These are phyloP conservation scores for Harringtonia aguacate DNA, from an alignment of 2,329 filamentous ascomycete genomes.

Conservation along the genomic window DNA sequence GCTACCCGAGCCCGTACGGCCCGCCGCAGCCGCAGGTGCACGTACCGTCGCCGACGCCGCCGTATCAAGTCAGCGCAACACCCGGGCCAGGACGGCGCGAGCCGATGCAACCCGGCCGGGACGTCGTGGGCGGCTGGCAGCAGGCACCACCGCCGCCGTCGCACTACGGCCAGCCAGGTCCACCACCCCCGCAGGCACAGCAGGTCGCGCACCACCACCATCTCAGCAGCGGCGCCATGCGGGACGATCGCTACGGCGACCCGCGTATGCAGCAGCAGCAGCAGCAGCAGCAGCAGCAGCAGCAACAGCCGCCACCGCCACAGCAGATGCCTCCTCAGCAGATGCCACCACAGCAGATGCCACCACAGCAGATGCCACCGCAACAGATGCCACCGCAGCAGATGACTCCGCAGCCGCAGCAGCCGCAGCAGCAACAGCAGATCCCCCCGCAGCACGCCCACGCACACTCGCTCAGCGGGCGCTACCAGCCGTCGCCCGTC, in stretches of 20 bases:
- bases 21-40: slow-evolving; percentile 2
- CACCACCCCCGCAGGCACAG: slow-evolving; percentile 12
- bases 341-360: slow-evolving; percentile 8
- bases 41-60: slow-evolving; percentile 7
- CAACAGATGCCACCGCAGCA: slow-evolving; percentile 11
- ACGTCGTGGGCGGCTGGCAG: slow-evolving; percentile 6
- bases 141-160: neutral
- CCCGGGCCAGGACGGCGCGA: slow-evolving; percentile 9
- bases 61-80: slow-evolving; percentile 36
- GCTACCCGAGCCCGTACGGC: slow-evolving; percentile 4
- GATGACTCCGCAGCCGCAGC: slow-evolving; percentile 13
- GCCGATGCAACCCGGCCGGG: neutral
- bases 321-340: slow-evolving; percentile 9
- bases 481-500: slow-evolving; percentile 15
- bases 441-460: slow-evolving; percentile 12
- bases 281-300: slow-evolving; percentile 9
- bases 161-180: slow-evolving; percentile 10
- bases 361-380: slow-evolving; percentile 9
- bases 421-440: slow-evolving; percentile 10
- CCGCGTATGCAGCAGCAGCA: slow-evolving; percentile 8
- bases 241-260: slow-evolving; percentile 4
- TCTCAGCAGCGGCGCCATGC: slow-evolving; percentile 8
- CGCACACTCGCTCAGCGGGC: slow-evolving; percentile 16
- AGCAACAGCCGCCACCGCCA: slow-evolving; percentile 10
- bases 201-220: slow-evolving; percentile 15